Evolutionary conservation across 164 flowering plant genomes (phyloP), one percentile per base, ranked within the genome.

Genomic region (Cinnamomum chago): DNA sequence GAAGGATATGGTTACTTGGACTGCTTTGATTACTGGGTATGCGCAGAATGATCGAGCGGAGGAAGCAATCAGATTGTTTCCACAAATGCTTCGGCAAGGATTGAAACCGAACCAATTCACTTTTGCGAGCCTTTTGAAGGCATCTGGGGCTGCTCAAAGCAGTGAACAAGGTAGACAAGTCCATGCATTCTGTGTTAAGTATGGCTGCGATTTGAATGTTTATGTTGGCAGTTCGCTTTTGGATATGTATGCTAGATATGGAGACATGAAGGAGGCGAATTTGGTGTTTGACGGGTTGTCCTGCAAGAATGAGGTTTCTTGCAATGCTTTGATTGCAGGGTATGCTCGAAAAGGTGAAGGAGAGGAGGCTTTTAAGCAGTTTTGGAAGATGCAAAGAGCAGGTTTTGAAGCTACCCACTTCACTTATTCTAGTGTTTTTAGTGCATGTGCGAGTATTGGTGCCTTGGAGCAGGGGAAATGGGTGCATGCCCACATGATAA

Each of bases 271-370:
- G 35, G 90, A 84, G 52, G 92, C 91, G 6, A 76, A 70, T 67
- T 62, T 70, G 20, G 75, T 83, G 80, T 30, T 30, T 30, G 35
- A 81, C 73, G 79, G 76, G 66, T 68, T 90, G 76, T 73, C 47
- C 28, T 73, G 71, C 5, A 88, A 82, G 77, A 91, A 89, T 75
- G 92, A 30, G 74, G 96, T 90, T 14, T 86, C 90, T 64, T 92
- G 94, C 93, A 92, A 90, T 84, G 91, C 94, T 75, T 75, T 92
- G 79, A 90, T 90, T 80, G 90, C 94, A 20, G 90, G 88, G 40
- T 76, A 88, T 84, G 94, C 92, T 5, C 84, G 90, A 82, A 87
- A 84, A 76, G 81, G 81, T 60, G 85, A 85, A 33, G 91, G 82
- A 55, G 91, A 85, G 62, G 52, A 76, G 30, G 90, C 88, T n/a